Evolutionary conservation across 306 rosid species (phyloP).

Genomic region (Trifolium dubium): DNA sequence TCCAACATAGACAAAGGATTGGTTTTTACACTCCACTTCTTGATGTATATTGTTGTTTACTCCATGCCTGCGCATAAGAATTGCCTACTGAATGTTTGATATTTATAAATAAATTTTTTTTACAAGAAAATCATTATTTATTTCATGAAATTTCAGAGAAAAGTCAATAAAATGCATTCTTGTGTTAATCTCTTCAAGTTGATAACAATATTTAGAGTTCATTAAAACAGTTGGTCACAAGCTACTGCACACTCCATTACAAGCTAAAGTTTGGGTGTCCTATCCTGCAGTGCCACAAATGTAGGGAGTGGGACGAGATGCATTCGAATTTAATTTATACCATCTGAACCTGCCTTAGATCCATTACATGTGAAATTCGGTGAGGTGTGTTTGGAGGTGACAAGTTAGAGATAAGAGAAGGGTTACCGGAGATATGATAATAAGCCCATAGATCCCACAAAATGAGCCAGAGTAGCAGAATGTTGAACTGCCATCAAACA

Average conservation of each 20-base stretch:
- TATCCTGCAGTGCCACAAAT: conserved; percentile 5
- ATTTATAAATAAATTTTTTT: too few species aligned
- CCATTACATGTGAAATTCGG: background rate
- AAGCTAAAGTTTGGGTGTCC: background rate
- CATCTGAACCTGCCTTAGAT: background rate
- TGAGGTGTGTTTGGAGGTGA: background rate
- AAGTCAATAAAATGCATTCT: background rate
- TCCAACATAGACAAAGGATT: conserved; percentile 86
- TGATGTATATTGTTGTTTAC: conserved; percentile 51
- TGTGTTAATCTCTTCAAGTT: conserved; percentile 8
- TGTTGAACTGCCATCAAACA: background rate
- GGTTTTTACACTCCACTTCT: conserved; percentile 62
- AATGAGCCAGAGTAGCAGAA: background rate
- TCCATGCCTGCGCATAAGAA: conserved; percentile 69
- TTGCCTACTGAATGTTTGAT: conserved; percentile 26
- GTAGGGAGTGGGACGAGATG: conserved; percentile 4
- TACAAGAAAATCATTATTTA: background rate
- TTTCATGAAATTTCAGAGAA: conserved; percentile 11
- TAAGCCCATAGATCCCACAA: background rate
- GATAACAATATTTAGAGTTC: conserved; percentile 1
- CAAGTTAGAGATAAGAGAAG: conserved; percentile 9
- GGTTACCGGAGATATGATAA: background rate
- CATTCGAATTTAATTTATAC: background rate
- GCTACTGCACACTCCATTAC: conserved; percentile 1
- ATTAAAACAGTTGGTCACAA: background rate